These are phyloP conservation scores for Pythium phragmitis DNA, from an alignment of 352 stramenopile species.

Conservation along the genomic window DNA sequence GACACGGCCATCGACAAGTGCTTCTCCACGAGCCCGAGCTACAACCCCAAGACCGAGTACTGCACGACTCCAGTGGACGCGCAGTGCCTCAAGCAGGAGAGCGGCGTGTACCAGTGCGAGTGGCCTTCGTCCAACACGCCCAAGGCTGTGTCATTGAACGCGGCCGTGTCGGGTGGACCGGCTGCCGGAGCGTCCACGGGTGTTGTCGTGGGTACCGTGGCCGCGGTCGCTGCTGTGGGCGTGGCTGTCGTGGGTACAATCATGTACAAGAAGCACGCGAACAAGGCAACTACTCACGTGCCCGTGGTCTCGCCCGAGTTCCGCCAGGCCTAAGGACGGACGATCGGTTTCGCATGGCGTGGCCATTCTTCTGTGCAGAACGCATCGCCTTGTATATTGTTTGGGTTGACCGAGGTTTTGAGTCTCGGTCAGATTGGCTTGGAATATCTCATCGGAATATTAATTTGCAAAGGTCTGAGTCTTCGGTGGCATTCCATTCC, in stretches of 20 bases:
- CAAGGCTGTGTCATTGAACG: not conserved
- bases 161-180: not conserved
- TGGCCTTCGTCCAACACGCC: constrained; percentile 1
- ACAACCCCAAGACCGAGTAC: constrained; percentile 7
- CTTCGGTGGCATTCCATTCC: no score
- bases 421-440: no score
- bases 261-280: constrained; percentile 13
- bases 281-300: constrained; percentile 4
- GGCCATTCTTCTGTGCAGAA: not conserved
- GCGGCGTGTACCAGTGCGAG: constrained; percentile 12
- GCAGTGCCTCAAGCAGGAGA: not conserved
- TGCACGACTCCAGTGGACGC: not conserved
- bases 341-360: not conserved
- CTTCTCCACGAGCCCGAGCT: constrained; percentile 48
- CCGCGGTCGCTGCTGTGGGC: constrained; percentile 12
- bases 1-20: constrained; percentile 54
- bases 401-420: no score
- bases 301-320: constrained; percentile 6
- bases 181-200: not conserved
- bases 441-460: no score
- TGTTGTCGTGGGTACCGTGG: constrained; percentile 3
- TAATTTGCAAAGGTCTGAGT: no score
- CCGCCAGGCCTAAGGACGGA: constrained; percentile 1
- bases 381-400: not conserved
- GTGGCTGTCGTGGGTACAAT: constrained; percentile 5